These are phyloP conservation scores for Xylaria digitata DNA, from an alignment of 2,329 filamentous ascomycete genomes.

Conservation along the genomic window DNA sequence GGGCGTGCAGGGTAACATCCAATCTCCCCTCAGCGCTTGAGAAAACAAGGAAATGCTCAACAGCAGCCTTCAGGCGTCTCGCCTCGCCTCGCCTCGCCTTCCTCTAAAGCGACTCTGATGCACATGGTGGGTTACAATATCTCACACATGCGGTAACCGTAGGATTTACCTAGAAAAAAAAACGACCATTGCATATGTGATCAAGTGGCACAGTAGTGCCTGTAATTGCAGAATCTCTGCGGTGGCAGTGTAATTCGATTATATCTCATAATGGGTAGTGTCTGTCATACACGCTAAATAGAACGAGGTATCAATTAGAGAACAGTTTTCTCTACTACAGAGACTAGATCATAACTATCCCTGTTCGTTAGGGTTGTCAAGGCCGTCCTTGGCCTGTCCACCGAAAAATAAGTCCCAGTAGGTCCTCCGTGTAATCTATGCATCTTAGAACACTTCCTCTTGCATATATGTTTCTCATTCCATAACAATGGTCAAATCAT, in stretches of 20 bases:
- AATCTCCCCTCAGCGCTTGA: slow-evolving; percentile 23
- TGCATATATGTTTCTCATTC: slow-evolving; percentile 43
- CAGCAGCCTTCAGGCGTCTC: not conserved
- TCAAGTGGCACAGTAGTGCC: slow-evolving; percentile 26
- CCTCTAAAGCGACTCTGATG: slow-evolving; percentile 11
- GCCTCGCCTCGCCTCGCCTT: slow-evolving; percentile 2
- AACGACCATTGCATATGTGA: slow-evolving; percentile 37
- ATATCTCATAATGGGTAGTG: slow-evolving; percentile 31
- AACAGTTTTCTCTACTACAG: slow-evolving; percentile 25
- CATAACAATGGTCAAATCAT: slow-evolving; percentile 46
- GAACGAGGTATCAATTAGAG: slow-evolving; percentile 36
- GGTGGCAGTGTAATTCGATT: slow-evolving; percentile 27
- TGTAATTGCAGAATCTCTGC: not conserved
- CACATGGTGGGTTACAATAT: slow-evolving; percentile 38
- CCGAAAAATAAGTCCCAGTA: slow-evolving; percentile 28
- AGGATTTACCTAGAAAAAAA: slow-evolving; percentile 24
- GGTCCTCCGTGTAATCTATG: slow-evolving; percentile 44
- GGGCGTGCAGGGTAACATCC: slow-evolving; percentile 12
- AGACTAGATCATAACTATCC: slow-evolving; percentile 23
- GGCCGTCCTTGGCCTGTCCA: slow-evolving; percentile 16
- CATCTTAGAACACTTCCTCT: slow-evolving; percentile 45
- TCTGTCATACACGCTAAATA: slow-evolving; percentile 31
- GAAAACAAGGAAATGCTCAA: slow-evolving; percentile 5
- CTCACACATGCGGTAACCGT: slow-evolving; percentile 33
- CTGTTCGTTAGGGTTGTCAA: slow-evolving; percentile 17